These are phyloP conservation scores for Botryotinia narcissicola DNA, from an alignment of 2,329 filamentous ascomycete species.

Conservation along the genomic window DNA sequence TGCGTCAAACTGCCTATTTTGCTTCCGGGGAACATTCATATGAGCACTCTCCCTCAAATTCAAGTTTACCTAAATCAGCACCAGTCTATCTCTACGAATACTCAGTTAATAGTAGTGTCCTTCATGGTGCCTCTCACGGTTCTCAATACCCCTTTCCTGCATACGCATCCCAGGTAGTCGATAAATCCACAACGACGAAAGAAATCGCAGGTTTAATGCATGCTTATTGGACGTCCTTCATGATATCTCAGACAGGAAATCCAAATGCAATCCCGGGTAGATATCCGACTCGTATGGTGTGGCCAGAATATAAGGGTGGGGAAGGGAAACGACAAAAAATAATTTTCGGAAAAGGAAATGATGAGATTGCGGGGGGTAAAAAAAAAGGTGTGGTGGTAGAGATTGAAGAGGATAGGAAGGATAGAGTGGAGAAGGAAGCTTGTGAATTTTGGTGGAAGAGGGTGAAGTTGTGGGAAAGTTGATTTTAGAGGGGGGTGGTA, in stretches of 20 bases:
- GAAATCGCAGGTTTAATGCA: constrained; percentile 35
- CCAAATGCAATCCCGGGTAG: constrained; percentile 34
- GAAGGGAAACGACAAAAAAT: constrained; percentile 33
- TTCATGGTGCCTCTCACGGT: constrained; percentile 44
- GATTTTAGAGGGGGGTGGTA: neutral
- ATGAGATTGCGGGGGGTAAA: constrained; percentile 47
- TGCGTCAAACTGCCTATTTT: constrained; percentile 56
- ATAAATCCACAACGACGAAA: constrained; percentile 21
- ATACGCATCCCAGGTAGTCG: constrained; percentile 35
- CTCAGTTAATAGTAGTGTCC: constrained; percentile 44
- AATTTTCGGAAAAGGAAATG: constrained; percentile 59
- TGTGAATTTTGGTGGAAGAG: constrained; percentile 62
- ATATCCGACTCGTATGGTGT: neutral
- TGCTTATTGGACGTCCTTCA: constrained; percentile 38
- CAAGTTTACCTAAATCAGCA: neutral
- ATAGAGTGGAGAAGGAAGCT: constrained; percentile 47
- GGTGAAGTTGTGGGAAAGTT: constrained; percentile 42
- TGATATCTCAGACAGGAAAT: constrained; percentile 32
- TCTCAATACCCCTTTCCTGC: constrained; percentile 47
- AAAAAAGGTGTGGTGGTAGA: constrained; percentile 46
- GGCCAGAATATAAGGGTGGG: constrained; percentile 29
- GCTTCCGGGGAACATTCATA: constrained; percentile 28
- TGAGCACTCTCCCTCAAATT: neutral
- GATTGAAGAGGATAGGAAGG: constrained; percentile 35
- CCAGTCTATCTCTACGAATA: constrained; percentile 59